Evolutionary conservation across 305 asterid genomes (phyloP).

Genomic region (Vinca major): DNA sequence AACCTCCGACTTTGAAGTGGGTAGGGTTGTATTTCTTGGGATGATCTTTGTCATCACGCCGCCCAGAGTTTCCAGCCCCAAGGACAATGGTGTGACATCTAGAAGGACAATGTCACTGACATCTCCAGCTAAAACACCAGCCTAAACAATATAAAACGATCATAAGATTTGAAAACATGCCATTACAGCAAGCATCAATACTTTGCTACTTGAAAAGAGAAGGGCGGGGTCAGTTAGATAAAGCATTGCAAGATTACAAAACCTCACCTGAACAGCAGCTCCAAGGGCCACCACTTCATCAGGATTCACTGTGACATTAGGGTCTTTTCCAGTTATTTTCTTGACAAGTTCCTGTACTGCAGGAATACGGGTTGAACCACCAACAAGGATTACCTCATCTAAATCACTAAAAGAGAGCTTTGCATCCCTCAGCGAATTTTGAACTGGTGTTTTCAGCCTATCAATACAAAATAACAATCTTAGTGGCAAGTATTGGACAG

Average conservation of each 20-base stretch:
- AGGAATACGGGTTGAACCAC: conserved; percentile 94
- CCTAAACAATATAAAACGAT: conserved; percentile 35
- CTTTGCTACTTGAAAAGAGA: neutral
- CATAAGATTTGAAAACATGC: neutral
- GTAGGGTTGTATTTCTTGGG: conserved; percentile 81
- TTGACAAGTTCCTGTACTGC: conserved; percentile 90
- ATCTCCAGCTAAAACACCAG: conserved; percentile 97
- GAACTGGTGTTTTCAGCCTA: conserved; percentile 84
- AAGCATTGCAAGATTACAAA: neutral
- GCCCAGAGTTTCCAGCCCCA: conserved; percentile 94
- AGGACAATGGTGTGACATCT: conserved; percentile 75
- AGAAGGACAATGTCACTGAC: conserved; percentile 92
- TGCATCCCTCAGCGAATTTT: conserved; percentile 83
- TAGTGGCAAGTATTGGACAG: neutral
- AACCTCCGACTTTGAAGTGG: conserved; percentile 93
- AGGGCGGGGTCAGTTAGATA: neutral
- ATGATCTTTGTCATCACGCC: conserved; percentile 97
- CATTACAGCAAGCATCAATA: neutral
- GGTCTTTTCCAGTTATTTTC: conserved; percentile 85
- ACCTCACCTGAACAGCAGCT: conserved; percentile 89
- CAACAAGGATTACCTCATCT: conserved; percentile 89
- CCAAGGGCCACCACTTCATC: conserved; percentile 99
- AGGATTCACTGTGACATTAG: conserved; percentile 89
- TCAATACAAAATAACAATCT: neutral
- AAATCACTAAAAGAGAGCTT: conserved; percentile 72